A percentile compares a stretch with the other conserved stretches of the same genome.
Evolutionary conservation across 2,329 filamentous ascomycete species (phyloP).

Genomic region (Aspergillus sp.): DNA sequence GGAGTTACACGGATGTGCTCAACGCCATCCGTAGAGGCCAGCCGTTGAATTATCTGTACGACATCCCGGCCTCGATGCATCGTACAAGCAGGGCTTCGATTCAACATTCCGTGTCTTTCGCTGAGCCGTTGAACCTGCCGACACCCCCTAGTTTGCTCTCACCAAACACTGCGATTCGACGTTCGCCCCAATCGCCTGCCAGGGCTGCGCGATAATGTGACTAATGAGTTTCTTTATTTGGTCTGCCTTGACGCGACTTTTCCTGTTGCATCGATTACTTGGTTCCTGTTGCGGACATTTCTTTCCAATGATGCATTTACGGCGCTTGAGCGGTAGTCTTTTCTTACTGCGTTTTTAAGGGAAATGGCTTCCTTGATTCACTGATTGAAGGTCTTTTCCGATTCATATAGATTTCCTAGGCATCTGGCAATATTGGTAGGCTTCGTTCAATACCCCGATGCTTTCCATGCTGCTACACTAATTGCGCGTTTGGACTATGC

Average conservation of each 20-base stretch:
- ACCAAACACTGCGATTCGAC: conserved; percentile 27
- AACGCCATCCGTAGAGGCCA: conserved; percentile 44
- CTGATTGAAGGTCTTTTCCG: conserved; percentile 4
- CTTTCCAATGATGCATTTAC: conserved; percentile 27
- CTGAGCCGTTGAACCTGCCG: conserved; percentile 30
- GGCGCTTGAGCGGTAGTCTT: conserved; percentile 31
- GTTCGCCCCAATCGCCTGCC: conserved; percentile 30
- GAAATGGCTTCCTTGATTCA: conserved; percentile 6
- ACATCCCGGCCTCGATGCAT: conserved; percentile 27
- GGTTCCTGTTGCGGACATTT: conserved; percentile 13
- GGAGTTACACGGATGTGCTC: conserved; percentile 47
- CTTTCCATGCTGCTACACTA: conserved; percentile 10
- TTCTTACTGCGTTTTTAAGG: conserved; percentile 4
- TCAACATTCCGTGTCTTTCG: conserved; percentile 24
- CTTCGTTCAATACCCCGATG: conserved; percentile 23
- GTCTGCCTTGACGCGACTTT: not conserved
- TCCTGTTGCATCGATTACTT: conserved; percentile 4
- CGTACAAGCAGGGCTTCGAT: conserved; percentile 24
- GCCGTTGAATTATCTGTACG: conserved; percentile 37
- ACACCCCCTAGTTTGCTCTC: conserved; percentile 28
- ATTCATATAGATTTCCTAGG: conserved; percentile 20
- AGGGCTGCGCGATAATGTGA: conserved; percentile 32
- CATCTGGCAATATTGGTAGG: conserved; percentile 10
- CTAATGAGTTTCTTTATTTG: not conserved
- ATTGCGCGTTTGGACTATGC: conserved; percentile 3